Evolutionary conservation across 768 basidiomycete species (phyloP).

Genomic region (Mycena floridula): DNA sequence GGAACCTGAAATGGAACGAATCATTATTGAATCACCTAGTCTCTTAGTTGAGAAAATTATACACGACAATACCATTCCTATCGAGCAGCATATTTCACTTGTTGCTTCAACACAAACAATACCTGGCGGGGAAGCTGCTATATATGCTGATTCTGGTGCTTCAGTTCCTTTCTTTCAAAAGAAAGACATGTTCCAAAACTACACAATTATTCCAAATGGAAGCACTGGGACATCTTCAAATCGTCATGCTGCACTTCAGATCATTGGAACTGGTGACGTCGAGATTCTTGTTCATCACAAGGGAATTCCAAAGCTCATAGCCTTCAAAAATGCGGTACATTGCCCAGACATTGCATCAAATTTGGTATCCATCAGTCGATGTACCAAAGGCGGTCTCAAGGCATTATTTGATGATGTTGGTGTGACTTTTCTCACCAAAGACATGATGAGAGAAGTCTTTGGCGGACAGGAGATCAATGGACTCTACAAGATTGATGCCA

Average conservation of each 20-base stretch:
- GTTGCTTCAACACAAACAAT: neutral
- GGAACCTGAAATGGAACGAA: too few relatives aligned
- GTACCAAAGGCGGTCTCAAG: too few relatives aligned
- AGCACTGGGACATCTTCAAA: neutral
- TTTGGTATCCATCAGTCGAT: constrained; percentile 8
- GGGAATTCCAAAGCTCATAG: neutral
- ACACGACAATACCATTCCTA: neutral
- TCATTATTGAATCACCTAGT: too few relatives aligned
- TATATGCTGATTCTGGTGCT: constrained; percentile 9
- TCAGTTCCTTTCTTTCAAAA: constrained; percentile 6
- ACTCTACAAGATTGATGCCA: neutral
- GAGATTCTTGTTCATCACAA: neutral
- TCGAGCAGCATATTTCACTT: neutral
- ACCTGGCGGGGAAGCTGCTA: neutral
- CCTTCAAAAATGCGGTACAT: constrained; percentile 8
- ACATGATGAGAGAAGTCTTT: neutral
- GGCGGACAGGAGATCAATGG: neutral
- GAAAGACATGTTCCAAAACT: constrained; percentile 2
- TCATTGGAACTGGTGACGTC: constrained; percentile 6
- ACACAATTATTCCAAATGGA: neutral
- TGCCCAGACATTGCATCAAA: constrained; percentile 8
- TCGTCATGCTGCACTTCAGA: constrained; percentile 1
- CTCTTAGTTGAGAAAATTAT: too few relatives aligned
- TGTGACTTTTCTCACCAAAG: neutral
- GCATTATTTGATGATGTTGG: too few relatives aligned